Base-by-base conservation (phyloP, 164 flowering plant genomes). In the Euptelea pleiosperma region DNA sequence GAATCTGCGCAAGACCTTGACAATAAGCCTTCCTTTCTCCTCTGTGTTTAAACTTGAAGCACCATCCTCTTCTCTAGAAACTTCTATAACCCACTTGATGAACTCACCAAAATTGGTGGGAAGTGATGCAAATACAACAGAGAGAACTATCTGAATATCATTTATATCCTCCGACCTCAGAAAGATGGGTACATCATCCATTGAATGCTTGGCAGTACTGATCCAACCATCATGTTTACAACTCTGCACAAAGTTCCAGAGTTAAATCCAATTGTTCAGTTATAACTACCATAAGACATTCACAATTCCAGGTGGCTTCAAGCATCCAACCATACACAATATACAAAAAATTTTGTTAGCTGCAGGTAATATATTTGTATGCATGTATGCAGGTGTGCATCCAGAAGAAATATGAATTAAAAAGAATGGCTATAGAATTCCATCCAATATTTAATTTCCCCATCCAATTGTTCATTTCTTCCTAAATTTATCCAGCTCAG, bases 71-170 rank as follows among this genome's bases (percentile, higher is more conserved):
- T 57, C 73, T 50, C 86, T 75, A 36, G 96, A 77, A 73, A 90
- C 85, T 75, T 90, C 99, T 21, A 88, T 96, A 63, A 93, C 77
- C 99, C 99, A 90, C 74, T 83, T 86, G 56, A 93, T 82, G 69
- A 93, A 93, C 41, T 93, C 91, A 10, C 58, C 74, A 58, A 81
- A 81, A 40, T 85, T 69, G 45, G 84, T 58, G 5, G 95, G 99
- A 2, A 81, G 78, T 37, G 90, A 86, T 22, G 59, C 56, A 47
- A 78, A 80, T 52, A 93, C 60, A 63, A 75, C 73, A 18, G 82
- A 72, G 25, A 93, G 75, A 45, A 80, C 83, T 61, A 75, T 53
- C 57, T 78, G 66, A 61, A 80, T 64, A 53, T 79, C 82, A 41
- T 72, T 74, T 53, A 85, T 70, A 50, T 77, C 72, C 22, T 77